phyloP scores from a whole-genome alignment of 345 rosid genomes.

The Anastatica hierochuntica region DNA sequence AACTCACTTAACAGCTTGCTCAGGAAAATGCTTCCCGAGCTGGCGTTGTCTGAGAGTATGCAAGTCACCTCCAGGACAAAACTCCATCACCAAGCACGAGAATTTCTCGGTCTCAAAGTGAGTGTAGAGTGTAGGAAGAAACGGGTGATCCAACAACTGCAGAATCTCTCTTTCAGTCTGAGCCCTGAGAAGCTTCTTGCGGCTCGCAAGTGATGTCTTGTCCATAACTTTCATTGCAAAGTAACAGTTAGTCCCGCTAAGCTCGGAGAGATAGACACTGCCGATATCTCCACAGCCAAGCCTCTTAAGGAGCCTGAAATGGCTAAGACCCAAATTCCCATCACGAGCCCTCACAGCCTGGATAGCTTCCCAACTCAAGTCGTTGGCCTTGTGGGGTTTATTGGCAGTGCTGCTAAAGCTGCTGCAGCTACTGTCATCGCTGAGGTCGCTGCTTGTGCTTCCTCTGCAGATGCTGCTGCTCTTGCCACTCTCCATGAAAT shows the following conservation, averaged over 20 bases:
- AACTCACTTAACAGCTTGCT: constrained; percentile 87
- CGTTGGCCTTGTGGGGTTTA: constrained; percentile 87
- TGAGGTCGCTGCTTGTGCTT: constrained; percentile 80
- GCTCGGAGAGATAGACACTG: constrained; percentile 83
- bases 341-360: constrained; percentile 64
- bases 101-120: constrained; percentile 92
- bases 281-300: constrained; percentile 93
- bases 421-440: constrained; percentile 89
- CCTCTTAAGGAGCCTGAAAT: constrained; percentile 76
- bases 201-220: constrained; percentile 75
- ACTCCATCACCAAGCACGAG: constrained; percentile 89
- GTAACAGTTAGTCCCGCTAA: constrained; percentile 75
- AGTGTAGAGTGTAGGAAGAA: constrained; percentile 80
- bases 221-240: constrained; percentile 98
- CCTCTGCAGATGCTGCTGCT: constrained; percentile 86
- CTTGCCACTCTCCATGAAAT: constrained; percentile 76
- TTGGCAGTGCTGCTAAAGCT: constrained; percentile 77
- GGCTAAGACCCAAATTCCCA: constrained; percentile 66
- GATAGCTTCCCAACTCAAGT: constrained; percentile 91
- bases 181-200: constrained; percentile 86
- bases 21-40: constrained; percentile 77
- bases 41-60: constrained; percentile 92
- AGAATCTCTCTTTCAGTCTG: constrained; percentile 91
- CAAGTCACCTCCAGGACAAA: constrained; percentile 89
- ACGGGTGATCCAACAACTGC: constrained; percentile 82